These are phyloP conservation scores for Beta macrorhiza DNA, from an alignment of 179 eudicot genomes.

Conservation along the genomic window DNA sequence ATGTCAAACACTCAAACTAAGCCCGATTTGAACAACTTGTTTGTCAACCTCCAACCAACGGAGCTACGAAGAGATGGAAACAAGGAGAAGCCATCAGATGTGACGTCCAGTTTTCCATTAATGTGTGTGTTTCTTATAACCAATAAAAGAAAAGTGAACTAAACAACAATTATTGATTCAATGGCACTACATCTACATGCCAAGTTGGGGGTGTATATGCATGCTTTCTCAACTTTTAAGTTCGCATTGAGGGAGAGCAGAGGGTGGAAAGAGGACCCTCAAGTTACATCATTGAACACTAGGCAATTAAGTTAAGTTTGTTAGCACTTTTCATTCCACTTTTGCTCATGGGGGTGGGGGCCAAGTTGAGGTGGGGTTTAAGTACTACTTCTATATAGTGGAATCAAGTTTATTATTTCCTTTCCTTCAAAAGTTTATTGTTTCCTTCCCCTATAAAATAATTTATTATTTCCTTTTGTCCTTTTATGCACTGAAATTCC, in stretches of 20 bases:
- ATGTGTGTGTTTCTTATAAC: background rate
- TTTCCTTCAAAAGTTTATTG: no score
- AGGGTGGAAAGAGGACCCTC: background rate
- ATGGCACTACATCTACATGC: background rate
- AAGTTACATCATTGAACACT: background rate
- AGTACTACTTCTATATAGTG: no score
- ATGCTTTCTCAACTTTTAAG: background rate
- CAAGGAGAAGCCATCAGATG: no score
- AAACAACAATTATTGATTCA: background rate
- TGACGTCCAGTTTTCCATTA: no score
- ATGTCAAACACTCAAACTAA: no score
- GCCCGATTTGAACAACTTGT: no score
- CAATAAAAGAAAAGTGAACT: background rate
- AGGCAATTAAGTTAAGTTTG: background rate
- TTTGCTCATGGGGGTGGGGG: constrained; percentile 11
- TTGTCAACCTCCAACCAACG: no score
- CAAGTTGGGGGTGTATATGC: background rate
- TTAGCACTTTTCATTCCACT: background rate
- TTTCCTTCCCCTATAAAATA: no score
- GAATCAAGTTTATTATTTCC: background rate
- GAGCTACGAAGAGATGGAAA: no score
- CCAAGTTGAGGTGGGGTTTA: constrained; percentile 2
- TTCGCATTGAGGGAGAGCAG: background rate
- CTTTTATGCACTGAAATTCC: no score
- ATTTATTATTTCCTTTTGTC: no score